Percentiles rank a stretch among this genome's conserved stretches.
Evolutionary conservation across 2,329 filamentous ascomycete genomes (phyloP).

Genomic region (Hyphodiscus sp.): DNA sequence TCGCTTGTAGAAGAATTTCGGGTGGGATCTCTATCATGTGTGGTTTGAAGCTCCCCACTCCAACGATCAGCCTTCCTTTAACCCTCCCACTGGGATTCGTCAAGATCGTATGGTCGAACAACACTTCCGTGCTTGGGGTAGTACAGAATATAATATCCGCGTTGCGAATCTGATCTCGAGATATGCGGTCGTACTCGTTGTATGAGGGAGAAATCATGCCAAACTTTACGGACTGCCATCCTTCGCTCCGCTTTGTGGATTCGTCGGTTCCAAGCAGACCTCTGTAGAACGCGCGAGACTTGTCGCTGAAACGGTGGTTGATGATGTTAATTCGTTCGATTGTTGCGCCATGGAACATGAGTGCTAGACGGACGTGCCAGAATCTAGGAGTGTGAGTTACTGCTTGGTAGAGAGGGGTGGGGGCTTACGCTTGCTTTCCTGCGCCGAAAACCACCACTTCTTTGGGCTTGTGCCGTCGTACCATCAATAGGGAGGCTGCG

Average conservation of each 20-base stretch:
- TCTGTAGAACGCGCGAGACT: slow-evolving; percentile 45
- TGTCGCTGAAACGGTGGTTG: slow-evolving; percentile 62
- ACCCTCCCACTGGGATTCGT: slow-evolving; percentile 64
- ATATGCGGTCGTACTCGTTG: slow-evolving; percentile 56
- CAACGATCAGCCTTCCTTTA: slow-evolving; percentile 66
- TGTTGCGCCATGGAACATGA: slow-evolving; percentile 64
- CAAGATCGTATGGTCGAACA: slow-evolving; percentile 69
- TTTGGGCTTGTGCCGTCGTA: slow-evolving; percentile 61
- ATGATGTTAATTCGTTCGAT: slow-evolving; percentile 79
- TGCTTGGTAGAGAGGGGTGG: neutral
- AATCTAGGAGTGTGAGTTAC: neutral
- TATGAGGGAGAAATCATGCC: slow-evolving; percentile 63
- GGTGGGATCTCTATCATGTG: slow-evolving; percentile 80
- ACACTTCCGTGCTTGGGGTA: slow-evolving; percentile 65
- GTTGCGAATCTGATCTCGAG: slow-evolving; percentile 63
- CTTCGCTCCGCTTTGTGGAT: slow-evolving; percentile 46
- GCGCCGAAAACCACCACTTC: slow-evolving; percentile 80
- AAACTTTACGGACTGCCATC: slow-evolving; percentile 48
- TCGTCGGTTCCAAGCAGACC: slow-evolving; percentile 40
- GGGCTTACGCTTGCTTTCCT: slow-evolving; percentile 74
- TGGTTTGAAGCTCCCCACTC: slow-evolving; percentile 62
- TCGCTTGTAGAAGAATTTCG: slow-evolving; percentile 62
- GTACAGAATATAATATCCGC: slow-evolving; percentile 85
- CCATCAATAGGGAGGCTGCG: slow-evolving; percentile 59
- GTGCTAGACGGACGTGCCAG: slow-evolving; percentile 69